These are phyloP conservation scores for Corymbia calophylla DNA, from an alignment of 441 rosid genomes.

Conservation along the genomic window DNA sequence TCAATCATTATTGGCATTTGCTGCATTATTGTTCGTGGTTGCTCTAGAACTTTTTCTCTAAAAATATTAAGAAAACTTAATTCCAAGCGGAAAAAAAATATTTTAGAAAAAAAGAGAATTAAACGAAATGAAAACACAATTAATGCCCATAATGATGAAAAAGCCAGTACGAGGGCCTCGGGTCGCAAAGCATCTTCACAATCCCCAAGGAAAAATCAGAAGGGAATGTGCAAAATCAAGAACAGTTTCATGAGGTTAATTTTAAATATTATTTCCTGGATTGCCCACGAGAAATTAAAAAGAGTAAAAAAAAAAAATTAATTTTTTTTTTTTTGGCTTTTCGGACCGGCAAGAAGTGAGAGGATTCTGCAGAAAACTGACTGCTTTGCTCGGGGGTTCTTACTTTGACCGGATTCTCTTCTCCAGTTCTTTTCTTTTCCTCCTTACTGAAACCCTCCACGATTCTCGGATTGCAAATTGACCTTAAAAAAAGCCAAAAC, in stretches of 20 bases:
- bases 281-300: background rate
- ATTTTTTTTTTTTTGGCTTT: background rate
- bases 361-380: background rate
- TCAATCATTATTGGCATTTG: background rate
- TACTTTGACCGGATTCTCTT: background rate
- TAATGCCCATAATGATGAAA: background rate
- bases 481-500: background rate
- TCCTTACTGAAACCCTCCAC: background rate
- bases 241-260: background rate
- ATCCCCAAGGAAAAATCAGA: background rate
- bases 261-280: background rate
- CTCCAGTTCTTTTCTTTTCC: background rate
- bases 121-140: background rate
- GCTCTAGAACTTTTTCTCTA: background rate
- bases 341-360: background rate
- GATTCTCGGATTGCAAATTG: background rate
- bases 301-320: background rate
- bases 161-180: background rate
- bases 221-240: background rate
- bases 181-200: background rate
- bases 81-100: background rate
- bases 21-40: background rate
- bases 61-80: background rate
- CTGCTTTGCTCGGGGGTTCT: background rate
- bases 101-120: background rate